These are phyloP conservation scores for Prunus davidiana DNA, from an alignment of 306 rosid genomes.

Conservation along the genomic window DNA sequence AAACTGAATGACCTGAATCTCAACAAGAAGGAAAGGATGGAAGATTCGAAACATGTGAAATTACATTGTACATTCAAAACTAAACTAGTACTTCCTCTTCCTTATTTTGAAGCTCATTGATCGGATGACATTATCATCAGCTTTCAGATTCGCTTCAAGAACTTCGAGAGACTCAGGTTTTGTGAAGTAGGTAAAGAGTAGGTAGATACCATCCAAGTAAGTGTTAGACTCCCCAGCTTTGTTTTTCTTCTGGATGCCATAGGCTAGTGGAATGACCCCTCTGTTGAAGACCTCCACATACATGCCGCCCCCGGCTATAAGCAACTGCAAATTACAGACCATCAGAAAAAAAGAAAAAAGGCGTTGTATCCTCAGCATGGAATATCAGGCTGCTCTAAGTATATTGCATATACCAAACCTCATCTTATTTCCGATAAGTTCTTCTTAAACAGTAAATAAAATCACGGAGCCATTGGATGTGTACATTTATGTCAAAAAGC, in stretches of 20 bases:
- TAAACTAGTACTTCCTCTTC: conserved; percentile 64
- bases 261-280: conserved; percentile 82
- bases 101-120: conserved; percentile 67
- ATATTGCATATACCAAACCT: background rate
- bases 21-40: conserved; percentile 14
- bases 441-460: background rate
- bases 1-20: conserved; percentile 25
- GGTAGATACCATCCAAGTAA: conserved; percentile 87
- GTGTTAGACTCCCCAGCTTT: conserved; percentile 84
- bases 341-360: background rate
- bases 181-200: conserved; percentile 78
- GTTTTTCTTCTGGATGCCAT: conserved; percentile 74
- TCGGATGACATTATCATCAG: conserved; percentile 69
- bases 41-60: conserved; percentile 14
- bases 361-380: background rate
- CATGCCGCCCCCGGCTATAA: conserved; percentile 99
- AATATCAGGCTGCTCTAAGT: background rate
- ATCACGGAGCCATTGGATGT: background rate
- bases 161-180: conserved; percentile 59
- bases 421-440: background rate
- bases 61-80: conserved; percentile 31
- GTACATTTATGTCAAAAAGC: background rate
- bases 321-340: conserved; percentile 58
- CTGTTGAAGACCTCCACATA: conserved; percentile 90
- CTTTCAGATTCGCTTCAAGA: conserved; percentile 52